phyloP scores from a whole-genome alignment of 1,139 yeast species.

The Kodamaea sp. region DNA sequence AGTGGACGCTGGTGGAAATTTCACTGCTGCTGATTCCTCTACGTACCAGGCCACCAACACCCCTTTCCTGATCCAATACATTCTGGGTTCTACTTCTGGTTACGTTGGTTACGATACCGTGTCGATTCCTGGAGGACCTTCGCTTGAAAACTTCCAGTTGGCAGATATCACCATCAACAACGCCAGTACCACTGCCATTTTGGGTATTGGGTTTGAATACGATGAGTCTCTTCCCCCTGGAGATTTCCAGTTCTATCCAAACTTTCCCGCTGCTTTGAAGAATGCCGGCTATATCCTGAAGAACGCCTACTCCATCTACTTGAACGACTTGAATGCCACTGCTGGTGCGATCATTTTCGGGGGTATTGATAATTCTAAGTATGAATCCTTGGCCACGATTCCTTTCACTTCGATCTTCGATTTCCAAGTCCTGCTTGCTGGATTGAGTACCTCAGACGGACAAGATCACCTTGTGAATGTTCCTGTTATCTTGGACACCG shows the following conservation, averaged over 20 bases:
- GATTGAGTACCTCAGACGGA: too few relatives aligned
- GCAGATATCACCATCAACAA: not conserved
- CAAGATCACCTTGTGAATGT: not conserved
- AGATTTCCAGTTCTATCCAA: slow-evolving; percentile 19
- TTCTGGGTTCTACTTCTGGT: slow-evolving; percentile 17
- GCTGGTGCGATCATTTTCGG: slow-evolving; percentile 57
- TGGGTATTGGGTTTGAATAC: slow-evolving; percentile 9
- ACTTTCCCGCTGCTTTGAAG: slow-evolving; percentile 14
- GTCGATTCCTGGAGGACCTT: slow-evolving; percentile 12
- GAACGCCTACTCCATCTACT: slow-evolving; percentile 29
- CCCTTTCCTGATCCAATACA: slow-evolving; percentile 17
- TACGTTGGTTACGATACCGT: slow-evolving; percentile 18
- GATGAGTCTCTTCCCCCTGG: slow-evolving; percentile 11
- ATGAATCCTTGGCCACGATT: slow-evolving; percentile 17
- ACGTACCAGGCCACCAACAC: slow-evolving; percentile 4
- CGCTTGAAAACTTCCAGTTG: slow-evolving; percentile 1
- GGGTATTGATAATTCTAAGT: slow-evolving; percentile 57
- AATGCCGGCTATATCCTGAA: slow-evolving; percentile 9
- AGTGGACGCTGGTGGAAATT: too few relatives aligned
- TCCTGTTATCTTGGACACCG: slow-evolving; percentile 58
- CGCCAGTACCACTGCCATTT: not conserved
- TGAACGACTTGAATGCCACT: slow-evolving; percentile 40
- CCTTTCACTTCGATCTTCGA: too few relatives aligned
- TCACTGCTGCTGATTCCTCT: slow-evolving; percentile 5
- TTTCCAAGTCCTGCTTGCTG: too few relatives aligned